A percentile compares a stretch with the other conserved stretches of the same genome.
phyloP scores from a whole-genome alignment of 2,329 filamentous ascomycete genomes.

The Fusarium verticillioides region DNA sequence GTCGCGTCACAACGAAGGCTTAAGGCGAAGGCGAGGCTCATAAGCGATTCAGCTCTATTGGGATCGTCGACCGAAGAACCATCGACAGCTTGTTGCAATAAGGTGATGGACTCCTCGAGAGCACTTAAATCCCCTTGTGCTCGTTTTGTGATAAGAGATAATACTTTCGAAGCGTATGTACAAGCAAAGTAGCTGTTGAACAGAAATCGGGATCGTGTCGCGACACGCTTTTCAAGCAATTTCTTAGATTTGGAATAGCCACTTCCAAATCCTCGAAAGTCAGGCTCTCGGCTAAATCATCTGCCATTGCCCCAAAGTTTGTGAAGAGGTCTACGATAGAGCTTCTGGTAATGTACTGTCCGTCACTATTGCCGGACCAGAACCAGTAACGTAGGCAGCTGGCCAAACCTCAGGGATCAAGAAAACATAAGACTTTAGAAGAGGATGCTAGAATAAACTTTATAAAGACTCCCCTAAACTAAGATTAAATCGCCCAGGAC shows the following conservation, averaged over 20 bases:
- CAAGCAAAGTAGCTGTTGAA: background rate
- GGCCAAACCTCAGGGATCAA: no score
- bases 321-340: rapidly evolving
- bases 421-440: no score
- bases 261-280: background rate
- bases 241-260: background rate
- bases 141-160: background rate
- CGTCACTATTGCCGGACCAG: rapidly evolving
- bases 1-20: background rate
- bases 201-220: rapidly evolving
- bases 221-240: background rate
- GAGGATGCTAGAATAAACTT: no score
- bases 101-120: background rate
- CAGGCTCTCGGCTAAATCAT: background rate
- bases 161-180: background rate
- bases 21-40: background rate
- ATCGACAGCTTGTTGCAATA: background rate
- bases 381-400: rapidly evolving
- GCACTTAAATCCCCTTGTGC: rapidly evolving
- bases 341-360: background rate
- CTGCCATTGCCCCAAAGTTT: background rate
- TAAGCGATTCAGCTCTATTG: background rate
- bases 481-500: no score
- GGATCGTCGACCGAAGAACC: rapidly evolving
- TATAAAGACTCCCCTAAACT: no score